Evolutionary conservation across 306 rosid species (phyloP), one percentile per base, ranked within the genome.

Genomic region (Hippophae rhamnoides): DNA sequence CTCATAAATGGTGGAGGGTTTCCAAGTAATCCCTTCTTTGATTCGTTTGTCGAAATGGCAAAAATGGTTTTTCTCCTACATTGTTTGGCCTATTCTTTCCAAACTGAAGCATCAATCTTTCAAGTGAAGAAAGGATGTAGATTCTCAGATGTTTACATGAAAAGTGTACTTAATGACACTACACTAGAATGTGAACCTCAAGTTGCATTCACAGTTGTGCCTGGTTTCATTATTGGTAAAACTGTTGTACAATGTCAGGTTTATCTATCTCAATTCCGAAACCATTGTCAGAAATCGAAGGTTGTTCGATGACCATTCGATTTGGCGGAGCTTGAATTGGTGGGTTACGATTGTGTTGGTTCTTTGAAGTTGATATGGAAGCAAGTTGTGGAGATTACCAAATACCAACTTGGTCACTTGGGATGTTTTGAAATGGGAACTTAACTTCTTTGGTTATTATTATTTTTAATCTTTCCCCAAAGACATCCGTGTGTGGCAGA

Each of bases 121-220:
- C 94, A 80, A 80, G 86, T 78, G 41, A 64, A 45, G 47, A 83
- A 68, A 61, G 99, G 95, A 2, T 80, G 86, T 48, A 81, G 89
- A 66, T 92, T 88, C 66, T 80, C 95, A 11, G 95, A 92, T 57
- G 90, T 92, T 27, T 92, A 83, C 85, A 88, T 86, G 94, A 92
- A 85, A 65, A 74, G 94, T 52, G 70, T 85, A 50, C 81, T 77
- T 3, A 67, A 65, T 26, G 57, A 68, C 40, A 65, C 13, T 46
- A 5, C 61, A 26, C 23, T 56, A 54, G 82, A 82, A 63, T 67
- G 84, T 10, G 89, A 86, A 41, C 79, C 84, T 5, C 74, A 68
- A n/a, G 97, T 92, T 23, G 85, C 82, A 2, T 86, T 85, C 78
- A 76, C 94, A 0, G 96, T 84, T 7, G 76, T 88, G 61, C 99